phyloP scores from a whole-genome alignment of 345 rosid species.

The Eucalyptus regnans region DNA sequence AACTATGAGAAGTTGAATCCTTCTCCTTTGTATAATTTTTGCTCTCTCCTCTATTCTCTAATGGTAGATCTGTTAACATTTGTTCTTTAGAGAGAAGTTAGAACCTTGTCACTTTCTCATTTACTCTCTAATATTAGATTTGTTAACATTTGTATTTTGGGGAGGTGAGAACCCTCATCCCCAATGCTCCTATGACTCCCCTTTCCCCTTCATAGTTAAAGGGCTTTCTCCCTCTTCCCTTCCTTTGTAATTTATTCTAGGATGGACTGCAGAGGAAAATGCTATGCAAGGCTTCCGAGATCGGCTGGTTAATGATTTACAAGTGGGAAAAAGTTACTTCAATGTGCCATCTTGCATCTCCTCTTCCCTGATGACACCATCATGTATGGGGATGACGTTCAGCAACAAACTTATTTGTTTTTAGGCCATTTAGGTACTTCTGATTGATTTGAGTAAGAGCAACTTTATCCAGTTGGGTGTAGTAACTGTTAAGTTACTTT shows the following conservation, averaged over 20 bases:
- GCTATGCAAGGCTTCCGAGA: background rate
- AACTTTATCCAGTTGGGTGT: background rate
- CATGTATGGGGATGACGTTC: background rate
- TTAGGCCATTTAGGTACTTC: background rate
- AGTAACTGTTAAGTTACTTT: no score
- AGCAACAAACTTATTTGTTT: background rate
- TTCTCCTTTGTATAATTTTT: background rate
- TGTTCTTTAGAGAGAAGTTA: background rate
- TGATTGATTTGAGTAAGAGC: background rate
- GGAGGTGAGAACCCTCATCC: background rate
- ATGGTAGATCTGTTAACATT: background rate
- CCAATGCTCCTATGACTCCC: background rate
- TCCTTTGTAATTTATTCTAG: background rate
- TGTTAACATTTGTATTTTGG: background rate
- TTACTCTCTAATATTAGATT: background rate
- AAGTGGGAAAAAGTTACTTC: background rate
- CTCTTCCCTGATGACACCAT: background rate
- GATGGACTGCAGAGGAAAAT: background rate
- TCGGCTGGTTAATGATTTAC: background rate
- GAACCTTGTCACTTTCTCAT: background rate
- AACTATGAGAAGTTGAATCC: background rate
- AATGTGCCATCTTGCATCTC: background rate
- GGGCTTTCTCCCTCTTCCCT: background rate
- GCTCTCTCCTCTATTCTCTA: background rate
- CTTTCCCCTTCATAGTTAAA: background rate